Conservation (phyloP, 768 basidiomycete genomes). For the Nidularia sp. region DNA sequence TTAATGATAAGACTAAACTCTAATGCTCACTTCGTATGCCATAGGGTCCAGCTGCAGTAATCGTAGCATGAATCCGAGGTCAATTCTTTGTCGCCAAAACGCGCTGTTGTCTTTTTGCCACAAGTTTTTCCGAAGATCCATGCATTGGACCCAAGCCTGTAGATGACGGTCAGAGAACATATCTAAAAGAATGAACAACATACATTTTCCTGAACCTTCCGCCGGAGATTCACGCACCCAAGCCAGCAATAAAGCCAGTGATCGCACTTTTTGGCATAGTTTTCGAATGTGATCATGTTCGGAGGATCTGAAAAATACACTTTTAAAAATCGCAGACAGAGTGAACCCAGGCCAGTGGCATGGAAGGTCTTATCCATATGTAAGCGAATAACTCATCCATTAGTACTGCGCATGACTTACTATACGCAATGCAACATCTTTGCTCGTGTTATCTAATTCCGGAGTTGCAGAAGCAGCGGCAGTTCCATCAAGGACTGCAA, state of each 20-base stretch:
- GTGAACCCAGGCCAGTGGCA: conserved; percentile 11
- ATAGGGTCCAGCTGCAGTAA: conserved; percentile 55
- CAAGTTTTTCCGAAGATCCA: not conserved
- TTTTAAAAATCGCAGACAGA: conserved; percentile 37
- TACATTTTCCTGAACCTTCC: no score
- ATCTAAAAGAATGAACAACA: not conserved
- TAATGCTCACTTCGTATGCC: conserved; percentile 49
- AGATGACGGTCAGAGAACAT: not conserved
- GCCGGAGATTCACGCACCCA: conserved; percentile 37
- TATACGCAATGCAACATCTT: conserved; percentile 47
- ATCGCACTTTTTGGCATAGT: conserved; percentile 35
- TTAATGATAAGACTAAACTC: no score
- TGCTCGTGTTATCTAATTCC: conserved; percentile 23
- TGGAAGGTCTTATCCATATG: conserved; percentile 9
- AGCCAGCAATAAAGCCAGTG: conserved; percentile 72
- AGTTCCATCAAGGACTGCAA: conserved; percentile 45
- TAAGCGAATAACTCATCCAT: not conserved
- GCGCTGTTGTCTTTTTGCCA: not conserved
- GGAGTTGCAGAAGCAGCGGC: conserved; percentile 12
- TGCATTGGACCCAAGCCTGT: not conserved
- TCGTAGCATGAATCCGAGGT: conserved; percentile 21
- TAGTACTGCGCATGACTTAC: conserved; percentile 25
- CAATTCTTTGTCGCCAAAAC: conserved; percentile 43
- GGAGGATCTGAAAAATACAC: conserved; percentile 35
- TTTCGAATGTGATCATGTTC: conserved; percentile 10